These are phyloP conservation scores for Cryptosporidium andersoni DNA, from an alignment of 169 alveolate genomes.

Conservation along the genomic window DNA sequence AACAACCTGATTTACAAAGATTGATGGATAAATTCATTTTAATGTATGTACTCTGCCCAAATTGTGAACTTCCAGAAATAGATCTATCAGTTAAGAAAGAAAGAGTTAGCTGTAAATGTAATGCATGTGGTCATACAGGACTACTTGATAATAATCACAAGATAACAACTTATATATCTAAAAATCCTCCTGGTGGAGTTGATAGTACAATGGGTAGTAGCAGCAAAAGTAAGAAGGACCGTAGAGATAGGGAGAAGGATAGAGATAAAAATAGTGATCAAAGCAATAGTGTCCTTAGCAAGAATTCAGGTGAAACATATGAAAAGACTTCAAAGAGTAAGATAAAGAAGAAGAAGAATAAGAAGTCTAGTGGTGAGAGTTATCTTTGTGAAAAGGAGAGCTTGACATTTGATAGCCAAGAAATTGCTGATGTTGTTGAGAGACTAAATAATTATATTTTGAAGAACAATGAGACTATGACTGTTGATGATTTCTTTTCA, in stretches of 20 bases:
- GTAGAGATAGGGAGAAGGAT: constrained; percentile 25
- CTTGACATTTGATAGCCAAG: constrained; percentile 80
- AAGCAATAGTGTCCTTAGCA: background rate
- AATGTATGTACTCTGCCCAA: constrained; percentile 96
- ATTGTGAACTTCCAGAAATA: constrained; percentile 98
- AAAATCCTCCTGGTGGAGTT: constrained; percentile 91
- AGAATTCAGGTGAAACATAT: constrained; percentile 1
- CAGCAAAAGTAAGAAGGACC: constrained; percentile 23
- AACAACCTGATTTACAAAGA: constrained; percentile 89
- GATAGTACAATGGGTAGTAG: constrained; percentile 78
- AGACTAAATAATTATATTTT: constrained; percentile 77
- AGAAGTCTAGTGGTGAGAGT: constrained; percentile 11
- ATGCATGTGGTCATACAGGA: constrained; percentile 97
- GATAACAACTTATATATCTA: constrained; percentile 93
- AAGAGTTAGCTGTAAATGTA: constrained; percentile 88
- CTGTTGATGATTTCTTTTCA: constrained; percentile 82
- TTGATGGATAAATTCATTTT: constrained; percentile 96
- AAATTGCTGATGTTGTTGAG: constrained; percentile 82
- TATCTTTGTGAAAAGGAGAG: constrained; percentile 71
- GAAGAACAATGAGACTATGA: constrained; percentile 72
- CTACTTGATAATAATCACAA: constrained; percentile 94
- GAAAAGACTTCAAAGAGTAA: constrained; percentile 18
- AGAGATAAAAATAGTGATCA: constrained; percentile 14
- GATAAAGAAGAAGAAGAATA: constrained; percentile 27
- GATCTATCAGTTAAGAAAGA: constrained; percentile 90